phyloP scores from a whole-genome alignment of 2,329 filamentous ascomycete species.

The Orbilia blumenaviensis region DNA sequence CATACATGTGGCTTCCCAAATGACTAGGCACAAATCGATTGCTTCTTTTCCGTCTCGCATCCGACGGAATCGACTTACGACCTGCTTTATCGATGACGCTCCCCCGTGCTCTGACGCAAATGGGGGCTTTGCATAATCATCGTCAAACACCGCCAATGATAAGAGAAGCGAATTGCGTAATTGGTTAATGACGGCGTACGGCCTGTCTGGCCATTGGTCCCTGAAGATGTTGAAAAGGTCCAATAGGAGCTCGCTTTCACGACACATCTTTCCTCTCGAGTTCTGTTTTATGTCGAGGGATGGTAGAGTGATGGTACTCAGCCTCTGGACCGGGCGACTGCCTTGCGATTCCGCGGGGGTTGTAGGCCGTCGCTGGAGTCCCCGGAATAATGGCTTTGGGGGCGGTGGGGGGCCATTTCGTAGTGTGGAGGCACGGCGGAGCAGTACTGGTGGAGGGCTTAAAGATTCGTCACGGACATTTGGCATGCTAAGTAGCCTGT shows the following conservation, averaged over 20 bases:
- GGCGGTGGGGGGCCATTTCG: constrained; percentile 24
- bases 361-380: constrained; percentile 39
- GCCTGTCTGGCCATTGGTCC: constrained; percentile 47
- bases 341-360: constrained; percentile 34
- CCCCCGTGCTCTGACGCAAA: constrained; percentile 50
- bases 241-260: constrained; percentile 42
- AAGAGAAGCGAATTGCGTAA: constrained; percentile 42
- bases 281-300: constrained; percentile 45
- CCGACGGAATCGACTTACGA: constrained; percentile 35
- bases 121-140: constrained; percentile 20
- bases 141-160: constrained; percentile 37
- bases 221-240: constrained; percentile 38
- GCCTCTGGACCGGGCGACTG: constrained; percentile 16
- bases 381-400: constrained; percentile 40
- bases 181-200: constrained; percentile 50
- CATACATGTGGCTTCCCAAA: constrained; percentile 43
- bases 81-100: constrained; percentile 13
- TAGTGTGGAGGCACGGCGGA: constrained; percentile 15
- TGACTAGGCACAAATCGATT: constrained; percentile 39
- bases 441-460: constrained; percentile 3
- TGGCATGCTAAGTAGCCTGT: constrained; percentile 26
- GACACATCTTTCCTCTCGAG: constrained; percentile 7
- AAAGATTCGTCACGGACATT: constrained; percentile 18
- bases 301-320: constrained; percentile 30
- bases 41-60: constrained; percentile 12